Evolutionary conservation across 495 filamentous ascomycete genomes (phyloP).

Genomic region (Entonaema liquescens): DNA sequence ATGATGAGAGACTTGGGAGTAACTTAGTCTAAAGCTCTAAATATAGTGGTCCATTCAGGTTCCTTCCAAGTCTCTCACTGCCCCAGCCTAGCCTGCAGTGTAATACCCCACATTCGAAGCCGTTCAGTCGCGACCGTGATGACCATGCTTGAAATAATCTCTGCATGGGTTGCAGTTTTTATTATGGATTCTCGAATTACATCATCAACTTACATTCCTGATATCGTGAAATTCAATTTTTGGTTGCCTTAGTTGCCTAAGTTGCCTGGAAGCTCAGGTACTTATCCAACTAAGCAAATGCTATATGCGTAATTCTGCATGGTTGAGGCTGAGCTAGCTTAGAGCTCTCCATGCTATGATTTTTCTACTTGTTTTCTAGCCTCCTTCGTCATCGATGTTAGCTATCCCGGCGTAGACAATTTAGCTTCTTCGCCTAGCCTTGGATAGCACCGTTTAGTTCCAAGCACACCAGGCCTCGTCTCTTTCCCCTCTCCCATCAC

Average conservation of each 20-base stretch:
- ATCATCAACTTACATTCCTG: conserved; percentile 26
- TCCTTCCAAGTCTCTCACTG: conserved; percentile 15
- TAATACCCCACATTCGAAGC: conserved; percentile 23
- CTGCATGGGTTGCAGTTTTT: neutral
- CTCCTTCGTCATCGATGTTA: conserved; percentile 39
- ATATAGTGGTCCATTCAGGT: neutral
- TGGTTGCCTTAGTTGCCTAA: neutral
- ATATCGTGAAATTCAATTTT: conserved; percentile 28
- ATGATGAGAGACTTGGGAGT: conserved; percentile 19
- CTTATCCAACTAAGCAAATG: neutral
- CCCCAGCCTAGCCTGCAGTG: conserved; percentile 4
- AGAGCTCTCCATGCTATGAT: conserved; percentile 1
- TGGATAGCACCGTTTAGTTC: neutral
- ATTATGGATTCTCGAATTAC: conserved; percentile 29
- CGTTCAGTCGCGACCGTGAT: conserved; percentile 13
- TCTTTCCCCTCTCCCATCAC: conserved; percentile 1
- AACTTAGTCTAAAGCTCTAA: conserved; percentile 4
- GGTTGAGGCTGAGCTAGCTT: conserved; percentile 16
- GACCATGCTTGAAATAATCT: conserved; percentile 13
- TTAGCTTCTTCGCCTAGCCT: conserved; percentile 19
- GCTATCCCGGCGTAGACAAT: conserved; percentile 6
- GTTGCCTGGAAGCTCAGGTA: neutral
- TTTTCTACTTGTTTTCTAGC: conserved; percentile 22
- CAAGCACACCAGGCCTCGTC: neutral
- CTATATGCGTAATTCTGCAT: neutral